These are phyloP conservation scores for Nepenthes gracilis DNA, from an alignment of 148 eudicot species.

Conservation along the genomic window DNA sequence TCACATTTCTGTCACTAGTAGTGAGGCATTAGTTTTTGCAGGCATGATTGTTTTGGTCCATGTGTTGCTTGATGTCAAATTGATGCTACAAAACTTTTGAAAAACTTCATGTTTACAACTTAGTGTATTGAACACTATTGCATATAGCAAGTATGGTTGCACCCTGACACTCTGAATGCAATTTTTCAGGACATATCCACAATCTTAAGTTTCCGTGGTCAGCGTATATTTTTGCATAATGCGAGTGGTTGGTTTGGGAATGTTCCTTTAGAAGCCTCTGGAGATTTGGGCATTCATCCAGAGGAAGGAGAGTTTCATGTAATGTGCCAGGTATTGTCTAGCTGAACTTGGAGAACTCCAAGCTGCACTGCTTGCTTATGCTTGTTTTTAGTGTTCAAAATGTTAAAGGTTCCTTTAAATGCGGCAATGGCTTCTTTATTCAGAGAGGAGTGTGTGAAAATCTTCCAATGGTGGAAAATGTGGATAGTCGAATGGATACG, in stretches of 20 bases:
- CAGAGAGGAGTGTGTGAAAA: not conserved
- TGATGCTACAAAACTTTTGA: no score
- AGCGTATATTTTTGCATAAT: constrained; percentile 84
- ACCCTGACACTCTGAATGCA: not conserved
- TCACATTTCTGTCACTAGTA: not conserved
- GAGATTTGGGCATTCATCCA: constrained; percentile 97
- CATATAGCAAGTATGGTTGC: constrained; percentile 3
- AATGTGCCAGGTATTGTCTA: constrained; percentile 82
- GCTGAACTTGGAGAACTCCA: constrained; percentile 5
- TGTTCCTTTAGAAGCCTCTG: constrained; percentile 96
- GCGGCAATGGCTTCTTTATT: not conserved
- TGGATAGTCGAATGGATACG: no score
- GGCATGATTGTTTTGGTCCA: no score
- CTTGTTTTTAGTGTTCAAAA: no score
- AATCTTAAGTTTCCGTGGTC: constrained; percentile 90
- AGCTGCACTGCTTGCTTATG: not conserved
- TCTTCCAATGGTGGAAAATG: no score
- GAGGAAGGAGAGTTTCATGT: constrained; percentile 97
- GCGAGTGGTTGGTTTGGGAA: constrained; percentile 93
- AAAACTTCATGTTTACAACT: no score
- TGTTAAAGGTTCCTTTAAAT: not conserved
- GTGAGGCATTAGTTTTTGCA: no score
- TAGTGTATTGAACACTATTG: not conserved
- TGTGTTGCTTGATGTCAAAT: no score
- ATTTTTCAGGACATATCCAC: constrained; percentile 59